Evolutionary conservation across 805 yeast genomes (phyloP), one percentile per base, ranked within the genome.

Genomic region (Nakazawaea ernobii): DNA sequence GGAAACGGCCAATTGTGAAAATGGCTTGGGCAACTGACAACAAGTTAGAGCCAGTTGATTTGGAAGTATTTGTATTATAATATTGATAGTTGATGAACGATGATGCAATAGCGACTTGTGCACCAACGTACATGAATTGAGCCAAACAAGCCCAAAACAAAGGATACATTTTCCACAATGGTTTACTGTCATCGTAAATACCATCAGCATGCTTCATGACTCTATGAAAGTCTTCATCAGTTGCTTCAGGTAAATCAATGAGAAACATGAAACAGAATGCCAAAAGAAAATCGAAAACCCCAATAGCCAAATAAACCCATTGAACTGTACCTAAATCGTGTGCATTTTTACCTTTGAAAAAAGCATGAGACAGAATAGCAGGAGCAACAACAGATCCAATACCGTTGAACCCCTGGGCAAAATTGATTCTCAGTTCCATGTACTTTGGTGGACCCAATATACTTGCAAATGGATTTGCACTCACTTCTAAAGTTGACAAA

Each of bases 271-370:
- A 42, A 15, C 8, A 9, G 45, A 46, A 46, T 24, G 53, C 53
- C 26, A 51, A 45, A 5, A 49, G 3, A 17, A 51, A 43, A 14
- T 39, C 53, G 28, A 51, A 51, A n/a, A 37, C 40, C 3, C 48
- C 53, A 40, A 51, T 45, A 11, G 52, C 53, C 37, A 46, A 35
- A 37, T 51, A 51, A 28, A 51, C 53, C 53, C 53, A 51, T 46
- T 51, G 52, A 13, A 51, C 47, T 8, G 50, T 48, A 32, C 41
- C 36, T 20, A 49, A 42, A 32, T 36, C 32, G n/a, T 40, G 26
- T 9, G 46, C 49, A 38, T 50, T 50, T 9, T 43, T 24, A 38
- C 53, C 53, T 15, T 32, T 47, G 49, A 43, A 50, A 32, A 50
- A 50, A 29, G 51, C 48, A 32, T 50, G 48, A 4, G 53, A 50